phyloP scores from a whole-genome alignment of 768 basidiomycete species.

The Mycena latifolia region DNA sequence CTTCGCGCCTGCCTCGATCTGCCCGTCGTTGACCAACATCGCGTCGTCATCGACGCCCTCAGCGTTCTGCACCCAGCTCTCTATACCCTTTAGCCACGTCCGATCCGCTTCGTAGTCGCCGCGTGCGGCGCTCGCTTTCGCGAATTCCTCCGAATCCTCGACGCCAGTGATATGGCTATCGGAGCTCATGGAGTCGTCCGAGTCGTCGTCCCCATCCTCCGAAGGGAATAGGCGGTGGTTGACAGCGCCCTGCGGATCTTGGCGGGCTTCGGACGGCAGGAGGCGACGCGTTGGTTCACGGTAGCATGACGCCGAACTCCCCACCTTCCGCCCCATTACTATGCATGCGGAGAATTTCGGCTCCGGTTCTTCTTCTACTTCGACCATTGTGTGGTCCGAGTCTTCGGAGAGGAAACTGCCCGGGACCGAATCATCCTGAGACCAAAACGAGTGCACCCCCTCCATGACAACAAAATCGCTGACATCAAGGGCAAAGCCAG shows the following conservation, averaged over 20 bases:
- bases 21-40: constrained; percentile 11
- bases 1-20: constrained; percentile 14
- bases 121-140: constrained; percentile 3
- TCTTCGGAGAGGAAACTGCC: neutral
- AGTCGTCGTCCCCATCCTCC: neutral
- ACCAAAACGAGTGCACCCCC: no score
- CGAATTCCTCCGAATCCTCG: constrained; percentile 19
- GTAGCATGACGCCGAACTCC: no score
- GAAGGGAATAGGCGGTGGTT: neutral
- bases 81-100: constrained; percentile 2
- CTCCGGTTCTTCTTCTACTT: neutral
- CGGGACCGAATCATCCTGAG: neutral
- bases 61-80: constrained; percentile 6
- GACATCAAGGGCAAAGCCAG: no score
- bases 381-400: neutral
- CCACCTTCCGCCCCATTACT: no score
- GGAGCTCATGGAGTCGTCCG: constrained; percentile 2
- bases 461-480: no score
- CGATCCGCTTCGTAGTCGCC: constrained; percentile 3
- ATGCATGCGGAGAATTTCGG: neutral
- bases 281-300: constrained; percentile 12
- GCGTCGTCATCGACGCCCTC: neutral
- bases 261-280: constrained; percentile 2
- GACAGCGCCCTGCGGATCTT: constrained; percentile 1
- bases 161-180: constrained; percentile 16